These are phyloP conservation scores for Kazachstania sp. DNA, from an alignment of 1,139 yeast species.

Conservation along the genomic window DNA sequence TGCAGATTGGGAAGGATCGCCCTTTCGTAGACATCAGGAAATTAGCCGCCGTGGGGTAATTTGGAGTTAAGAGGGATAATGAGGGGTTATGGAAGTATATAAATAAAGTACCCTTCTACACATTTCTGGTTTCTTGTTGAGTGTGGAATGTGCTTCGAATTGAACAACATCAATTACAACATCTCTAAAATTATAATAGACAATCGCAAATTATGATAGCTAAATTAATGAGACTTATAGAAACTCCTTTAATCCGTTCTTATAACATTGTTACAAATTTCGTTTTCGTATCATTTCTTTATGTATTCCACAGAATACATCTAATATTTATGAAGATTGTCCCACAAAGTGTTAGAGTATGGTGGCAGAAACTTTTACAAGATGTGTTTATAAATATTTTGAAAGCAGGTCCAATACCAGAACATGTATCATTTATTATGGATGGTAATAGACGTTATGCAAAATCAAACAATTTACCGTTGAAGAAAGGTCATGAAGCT, in stretches of 20 bases:
- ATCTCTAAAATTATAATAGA: neutral
- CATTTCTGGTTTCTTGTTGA: too few species aligned
- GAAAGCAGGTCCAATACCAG: conserved; percentile 70
- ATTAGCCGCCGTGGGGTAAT: too few species aligned
- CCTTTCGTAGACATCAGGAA: too few species aligned
- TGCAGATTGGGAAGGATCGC: too few species aligned
- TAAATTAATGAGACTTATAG: neutral
- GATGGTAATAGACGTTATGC: conserved; percentile 95
- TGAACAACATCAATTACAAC: too few species aligned
- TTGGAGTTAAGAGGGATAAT: neutral
- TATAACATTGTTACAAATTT: neutral
- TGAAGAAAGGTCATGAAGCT: conserved; percentile 79
- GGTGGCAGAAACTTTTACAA: conserved; percentile 29
- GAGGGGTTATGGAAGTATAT: neutral
- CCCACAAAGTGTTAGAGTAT: neutral
- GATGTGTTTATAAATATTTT: conserved; percentile 44
- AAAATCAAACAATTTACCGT: conserved; percentile 51
- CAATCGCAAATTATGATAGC: neutral
- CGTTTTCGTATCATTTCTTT: neutral
- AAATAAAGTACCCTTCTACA: neutral
- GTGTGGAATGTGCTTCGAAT: too few species aligned
- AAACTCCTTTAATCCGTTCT: neutral
- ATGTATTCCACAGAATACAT: neutral
- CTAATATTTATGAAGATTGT: neutral
- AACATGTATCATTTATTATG: conserved; percentile 90